A percentile compares a stretch with the other conserved stretches of the same genome.
Conservation (phyloP, 73 alveolate genomes). For the Uronychia setigera region DNA sequence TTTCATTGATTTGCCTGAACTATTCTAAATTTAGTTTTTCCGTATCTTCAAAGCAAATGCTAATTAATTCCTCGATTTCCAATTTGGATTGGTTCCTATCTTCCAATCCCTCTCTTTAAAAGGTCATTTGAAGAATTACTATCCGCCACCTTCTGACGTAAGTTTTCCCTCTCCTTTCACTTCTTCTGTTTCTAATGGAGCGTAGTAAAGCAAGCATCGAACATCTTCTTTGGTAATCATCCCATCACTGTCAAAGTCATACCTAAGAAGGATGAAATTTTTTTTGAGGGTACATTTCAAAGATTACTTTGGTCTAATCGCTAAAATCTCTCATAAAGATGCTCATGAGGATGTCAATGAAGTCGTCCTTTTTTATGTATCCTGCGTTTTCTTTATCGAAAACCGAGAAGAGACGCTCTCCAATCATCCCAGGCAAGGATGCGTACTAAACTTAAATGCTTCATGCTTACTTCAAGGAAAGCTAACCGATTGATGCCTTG, state of each 20-base stretch:
- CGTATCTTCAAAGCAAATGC: constrained; percentile 8
- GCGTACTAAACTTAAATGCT: constrained; percentile 44
- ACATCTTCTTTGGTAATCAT: constrained; percentile 63
- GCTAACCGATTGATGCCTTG: constrained; percentile 74
- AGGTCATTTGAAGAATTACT: not conserved
- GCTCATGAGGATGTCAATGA: not conserved
- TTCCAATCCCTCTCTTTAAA: constrained; percentile 1
- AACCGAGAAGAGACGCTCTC: constrained; percentile 72
- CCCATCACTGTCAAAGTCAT: constrained; percentile 70
- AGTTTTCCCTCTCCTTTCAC: not conserved
- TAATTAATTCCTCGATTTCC: not conserved
- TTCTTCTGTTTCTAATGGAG: constrained; percentile 32
- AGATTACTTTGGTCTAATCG: not conserved
- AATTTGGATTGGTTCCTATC: not conserved
- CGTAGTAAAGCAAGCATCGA: constrained; percentile 46
- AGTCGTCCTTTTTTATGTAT: constrained; percentile 65
- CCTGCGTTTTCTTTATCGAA: constrained; percentile 67
- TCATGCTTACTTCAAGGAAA: no score
- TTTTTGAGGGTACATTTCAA: constrained; percentile 6
- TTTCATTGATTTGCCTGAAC: constrained; percentile 17
- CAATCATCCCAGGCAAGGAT: constrained; percentile 68
- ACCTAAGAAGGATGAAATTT: constrained; percentile 46
- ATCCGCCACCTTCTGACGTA: not conserved
- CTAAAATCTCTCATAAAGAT: constrained; percentile 2
- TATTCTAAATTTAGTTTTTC: constrained; percentile 22